These are phyloP conservation scores for Nicotiana knightiana DNA, from an alignment of 257 asterid species.

Conservation along the genomic window DNA sequence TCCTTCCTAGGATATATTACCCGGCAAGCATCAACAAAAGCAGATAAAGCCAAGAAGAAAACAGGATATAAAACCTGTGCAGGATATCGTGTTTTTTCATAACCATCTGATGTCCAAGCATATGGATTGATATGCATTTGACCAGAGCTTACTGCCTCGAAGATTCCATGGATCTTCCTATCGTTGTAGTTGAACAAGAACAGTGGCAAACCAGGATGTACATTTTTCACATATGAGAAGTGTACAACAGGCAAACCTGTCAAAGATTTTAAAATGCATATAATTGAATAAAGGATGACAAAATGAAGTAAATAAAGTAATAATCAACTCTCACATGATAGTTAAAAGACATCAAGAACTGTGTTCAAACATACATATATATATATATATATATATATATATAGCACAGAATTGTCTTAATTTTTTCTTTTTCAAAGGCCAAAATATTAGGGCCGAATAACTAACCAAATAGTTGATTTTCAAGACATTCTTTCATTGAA, in stretches of 20 bases:
- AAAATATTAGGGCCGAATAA: not conserved
- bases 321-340: not conserved
- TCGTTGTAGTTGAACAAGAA: conserved; percentile 72
- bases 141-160: conserved; percentile 85
- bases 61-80: conserved; percentile 61
- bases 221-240: conserved; percentile 56
- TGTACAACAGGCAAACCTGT: conserved; percentile 72
- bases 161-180: conserved; percentile 63
- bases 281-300: not conserved
- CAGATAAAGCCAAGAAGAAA: conserved; percentile 10
- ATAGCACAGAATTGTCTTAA: not conserved
- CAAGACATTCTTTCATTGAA: conserved; percentile 30
- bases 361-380: not conserved
- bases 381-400: not conserved
- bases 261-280: conserved; percentile 12
- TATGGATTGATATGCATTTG: conserved; percentile 62
- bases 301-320: not conserved
- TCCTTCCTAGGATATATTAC: not conserved
- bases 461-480: conserved; percentile 36
- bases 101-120: conserved; percentile 81
- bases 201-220: conserved; percentile 72
- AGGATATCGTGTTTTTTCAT: conserved; percentile 59
- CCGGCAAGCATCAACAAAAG: not conserved
- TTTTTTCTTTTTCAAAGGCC: not conserved
- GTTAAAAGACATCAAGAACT: not conserved